Evolutionary conservation across 805 yeast genomes (phyloP).

Genomic region (Priceomyces carsonii): DNA sequence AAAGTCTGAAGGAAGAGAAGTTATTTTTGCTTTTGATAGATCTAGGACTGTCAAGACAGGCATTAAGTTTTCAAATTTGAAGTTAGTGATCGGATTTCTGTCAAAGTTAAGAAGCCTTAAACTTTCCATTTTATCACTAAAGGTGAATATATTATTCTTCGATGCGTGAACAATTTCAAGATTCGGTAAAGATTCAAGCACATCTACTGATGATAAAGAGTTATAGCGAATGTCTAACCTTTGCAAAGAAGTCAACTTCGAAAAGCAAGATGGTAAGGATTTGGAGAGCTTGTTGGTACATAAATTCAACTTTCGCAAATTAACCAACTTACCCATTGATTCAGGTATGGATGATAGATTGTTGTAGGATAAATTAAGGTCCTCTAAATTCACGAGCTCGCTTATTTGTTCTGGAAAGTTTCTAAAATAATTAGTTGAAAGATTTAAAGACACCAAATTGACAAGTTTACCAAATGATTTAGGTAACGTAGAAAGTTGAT

Average conservation of each 20-base stretch:
- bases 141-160: conserved; percentile 72
- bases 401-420: conserved; percentile 66
- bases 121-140: conserved; percentile 61
- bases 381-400: conserved; percentile 55
- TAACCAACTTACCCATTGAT: conserved; percentile 56
- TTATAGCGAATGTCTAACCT: conserved; percentile 80
- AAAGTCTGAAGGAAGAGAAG: conserved; percentile 67
- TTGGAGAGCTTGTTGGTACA: conserved; percentile 68
- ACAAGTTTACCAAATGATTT: conserved; percentile 55
- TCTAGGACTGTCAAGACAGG: conserved; percentile 69
- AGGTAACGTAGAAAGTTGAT: conserved; percentile 67
- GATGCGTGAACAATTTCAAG: conserved; percentile 74
- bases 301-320: conserved; percentile 67
- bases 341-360: conserved; percentile 61
- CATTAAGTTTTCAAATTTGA: conserved; percentile 55
- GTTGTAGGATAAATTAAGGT: conserved; percentile 83
- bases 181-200: conserved; percentile 56
- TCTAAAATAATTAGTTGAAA: conserved; percentile 75
- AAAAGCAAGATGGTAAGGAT: conserved; percentile 53
- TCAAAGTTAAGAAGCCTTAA: conserved; percentile 72
- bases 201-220: conserved; percentile 52
- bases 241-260: conserved; percentile 55
- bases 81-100: conserved; percentile 79
- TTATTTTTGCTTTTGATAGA: conserved; percentile 77
- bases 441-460: conserved; percentile 60